These are phyloP conservation scores for Ogataea methanolica DNA, from an alignment of 805 yeast species.

Conservation along the genomic window DNA sequence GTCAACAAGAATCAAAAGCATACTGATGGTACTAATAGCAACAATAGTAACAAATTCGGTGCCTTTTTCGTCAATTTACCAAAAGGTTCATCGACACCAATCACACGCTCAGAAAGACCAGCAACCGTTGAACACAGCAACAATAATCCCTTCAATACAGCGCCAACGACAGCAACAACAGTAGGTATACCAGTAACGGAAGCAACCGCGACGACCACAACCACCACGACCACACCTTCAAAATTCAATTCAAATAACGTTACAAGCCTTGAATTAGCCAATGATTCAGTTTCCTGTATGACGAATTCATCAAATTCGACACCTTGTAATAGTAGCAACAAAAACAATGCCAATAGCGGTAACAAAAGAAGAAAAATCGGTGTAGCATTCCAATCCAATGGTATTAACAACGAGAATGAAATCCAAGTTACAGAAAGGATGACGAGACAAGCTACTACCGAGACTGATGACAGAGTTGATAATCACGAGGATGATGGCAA, in stretches of 20 bases:
- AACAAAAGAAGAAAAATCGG: slow-evolving; percentile 7
- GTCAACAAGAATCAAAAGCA: slow-evolving; percentile 7
- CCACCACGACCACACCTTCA: slow-evolving; percentile 7
- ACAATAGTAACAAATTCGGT: slow-evolving; percentile 6
- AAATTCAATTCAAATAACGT: slow-evolving; percentile 10
- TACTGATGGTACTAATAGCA: neutral
- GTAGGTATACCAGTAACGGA: neutral
- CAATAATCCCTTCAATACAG: slow-evolving; percentile 5
- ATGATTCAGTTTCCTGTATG: slow-evolving; percentile 14
- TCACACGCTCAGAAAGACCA: neutral
- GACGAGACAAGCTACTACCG: too few relatives aligned
- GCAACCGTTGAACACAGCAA: too few relatives aligned
- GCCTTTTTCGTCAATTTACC: slow-evolving; percentile 10
- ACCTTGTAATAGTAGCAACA: slow-evolving; percentile 11
- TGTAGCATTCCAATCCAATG: neutral
- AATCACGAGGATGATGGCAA: too few relatives aligned
- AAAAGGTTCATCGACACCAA: slow-evolving; percentile 12
- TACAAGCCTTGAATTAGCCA: neutral
- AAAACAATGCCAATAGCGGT: too few relatives aligned
- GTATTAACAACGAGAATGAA: too few relatives aligned
- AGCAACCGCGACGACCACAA: slow-evolving; percentile 10
- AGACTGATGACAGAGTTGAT: neutral
- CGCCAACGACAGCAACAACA: slow-evolving; percentile 14
- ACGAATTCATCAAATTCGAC: slow-evolving; percentile 18
- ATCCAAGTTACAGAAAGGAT: too few relatives aligned